These are phyloP conservation scores for Brassica rapa DNA, from an alignment of 345 rosid genomes.

Conservation along the genomic window DNA sequence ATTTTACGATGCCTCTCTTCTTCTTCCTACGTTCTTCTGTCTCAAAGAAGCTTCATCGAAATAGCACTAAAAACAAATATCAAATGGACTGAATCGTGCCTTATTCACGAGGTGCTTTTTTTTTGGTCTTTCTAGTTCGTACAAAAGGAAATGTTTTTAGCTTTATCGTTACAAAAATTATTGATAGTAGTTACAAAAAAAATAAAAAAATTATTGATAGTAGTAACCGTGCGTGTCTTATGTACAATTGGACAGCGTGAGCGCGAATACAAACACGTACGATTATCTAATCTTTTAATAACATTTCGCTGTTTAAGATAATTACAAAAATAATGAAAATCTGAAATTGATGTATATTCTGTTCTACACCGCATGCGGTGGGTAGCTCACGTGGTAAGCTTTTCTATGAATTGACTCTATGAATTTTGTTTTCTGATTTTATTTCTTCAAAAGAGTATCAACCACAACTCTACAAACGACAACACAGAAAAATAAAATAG, in stretches of 20 bases:
- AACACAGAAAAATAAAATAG: not conserved
- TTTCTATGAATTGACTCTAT: not conserved
- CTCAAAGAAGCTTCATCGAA: constrained; percentile 17
- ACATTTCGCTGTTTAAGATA: not conserved
- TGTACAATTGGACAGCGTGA: not conserved
- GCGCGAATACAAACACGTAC: not conserved
- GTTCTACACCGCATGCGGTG: constrained; percentile 18
- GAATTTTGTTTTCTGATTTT: not conserved
- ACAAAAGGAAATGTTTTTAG: no score
- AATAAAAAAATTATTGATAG: not conserved
- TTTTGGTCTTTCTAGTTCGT: no score
- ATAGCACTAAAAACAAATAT: not conserved
- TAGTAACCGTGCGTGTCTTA: not conserved
- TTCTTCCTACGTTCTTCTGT: not conserved
- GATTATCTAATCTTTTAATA: not conserved
- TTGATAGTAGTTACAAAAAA: no score
- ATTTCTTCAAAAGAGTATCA: not conserved
- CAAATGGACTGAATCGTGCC: no score
- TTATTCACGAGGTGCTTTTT: no score
- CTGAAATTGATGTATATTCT: constrained; percentile 9
- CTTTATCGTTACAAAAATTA: no score
- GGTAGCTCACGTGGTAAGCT: not conserved
- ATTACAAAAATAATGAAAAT: not conserved
- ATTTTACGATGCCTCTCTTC: not conserved
- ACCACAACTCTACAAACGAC: not conserved